Percentiles rank a stretch among this genome's conserved stretches.
These are phyloP conservation scores for Calonectria pauciramosa DNA, from an alignment of 2,329 filamentous ascomycete genomes.

Conservation along the genomic window DNA sequence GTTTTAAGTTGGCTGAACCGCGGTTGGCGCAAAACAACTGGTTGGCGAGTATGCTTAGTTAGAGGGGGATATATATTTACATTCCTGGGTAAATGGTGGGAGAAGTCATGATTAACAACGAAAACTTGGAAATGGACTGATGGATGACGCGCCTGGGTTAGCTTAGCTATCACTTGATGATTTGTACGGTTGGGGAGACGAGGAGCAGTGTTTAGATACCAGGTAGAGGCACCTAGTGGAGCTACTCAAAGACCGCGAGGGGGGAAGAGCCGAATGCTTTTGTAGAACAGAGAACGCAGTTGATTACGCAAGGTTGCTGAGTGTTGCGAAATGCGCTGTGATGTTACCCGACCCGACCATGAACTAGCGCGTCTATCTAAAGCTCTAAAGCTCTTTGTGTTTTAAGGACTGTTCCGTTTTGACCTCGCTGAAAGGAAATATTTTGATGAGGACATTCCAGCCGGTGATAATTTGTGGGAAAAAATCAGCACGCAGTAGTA, in stretches of 20 bases:
- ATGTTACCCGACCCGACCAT: no score
- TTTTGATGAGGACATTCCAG: background rate
- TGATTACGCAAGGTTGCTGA: background rate
- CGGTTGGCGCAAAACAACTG: constrained; percentile 7
- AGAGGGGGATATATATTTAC: constrained; percentile 23
- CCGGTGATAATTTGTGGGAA: background rate
- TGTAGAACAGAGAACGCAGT: constrained; percentile 8
- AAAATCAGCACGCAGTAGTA: background rate
- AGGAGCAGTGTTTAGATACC: constrained; percentile 15
- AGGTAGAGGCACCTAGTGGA: constrained; percentile 1
- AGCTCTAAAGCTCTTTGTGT: background rate
- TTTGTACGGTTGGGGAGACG: constrained; percentile 23
- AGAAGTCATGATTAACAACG: constrained; percentile 11
- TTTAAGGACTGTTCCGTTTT: background rate
- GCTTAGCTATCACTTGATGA: constrained; percentile 2
- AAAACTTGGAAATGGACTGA: constrained; percentile 3
- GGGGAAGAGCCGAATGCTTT: background rate
- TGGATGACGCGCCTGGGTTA: constrained; percentile 13
- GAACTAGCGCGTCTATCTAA: background rate
- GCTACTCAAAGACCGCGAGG: constrained; percentile 14
- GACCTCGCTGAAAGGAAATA: background rate
- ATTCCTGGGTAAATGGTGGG: constrained; percentile 21
- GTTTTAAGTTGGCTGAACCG: constrained; percentile 12
- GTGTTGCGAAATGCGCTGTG: background rate
- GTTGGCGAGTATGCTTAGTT: constrained; percentile 31